Evolutionary conservation across 352 stramenopile species (phyloP), one percentile per base, ranked within the genome.

Genomic region (Blastocystis sp.): DNA sequence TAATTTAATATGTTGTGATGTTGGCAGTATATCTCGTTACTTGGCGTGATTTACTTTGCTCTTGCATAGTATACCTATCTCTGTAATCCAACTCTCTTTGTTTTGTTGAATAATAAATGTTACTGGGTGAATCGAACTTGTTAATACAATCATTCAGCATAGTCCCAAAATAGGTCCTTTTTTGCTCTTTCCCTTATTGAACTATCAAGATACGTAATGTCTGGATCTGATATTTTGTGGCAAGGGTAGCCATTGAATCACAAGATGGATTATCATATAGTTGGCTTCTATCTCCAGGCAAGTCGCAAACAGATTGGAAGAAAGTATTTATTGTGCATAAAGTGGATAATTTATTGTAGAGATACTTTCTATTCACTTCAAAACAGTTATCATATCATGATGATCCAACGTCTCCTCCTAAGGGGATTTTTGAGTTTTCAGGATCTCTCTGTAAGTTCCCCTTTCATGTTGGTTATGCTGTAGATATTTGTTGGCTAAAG

Each of bases 401-500:
- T 66, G 18, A 30, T 47, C 73, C 73, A 26, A 43, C 59, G 37
- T 68, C 73, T 54, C 73, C 73, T 68, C 47, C 73, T 26, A 85
- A 85, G 47, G 73, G 73, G 16, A 66, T 68, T 16, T 85, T 85
- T 68, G 73, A 85, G 50, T 85, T 66, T 47, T 85, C 73, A 5
- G n/a, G 26, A 41, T 66, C 53, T 20, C 18, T 55, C 41, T 85
- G 73, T 85, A 39, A 45, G 18, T 24, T 5, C n/a, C 55, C 11
- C 20, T 13, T 16, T 20, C 2, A 18, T 4, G 26, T 18, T 37
- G 30, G 8, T 47, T 66, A 16, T 53, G 26, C 2, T 68, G 4
- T 68, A 85, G 73, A 66, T 85, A 85, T 85, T 85, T 85, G 73
- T 45, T 85, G 73, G 73, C 53, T 85, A 18, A 85, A 85, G 8